Base-by-base conservation (phyloP, 1,284 basidiomycete species). In the Ganoderma meredithae region DNA sequence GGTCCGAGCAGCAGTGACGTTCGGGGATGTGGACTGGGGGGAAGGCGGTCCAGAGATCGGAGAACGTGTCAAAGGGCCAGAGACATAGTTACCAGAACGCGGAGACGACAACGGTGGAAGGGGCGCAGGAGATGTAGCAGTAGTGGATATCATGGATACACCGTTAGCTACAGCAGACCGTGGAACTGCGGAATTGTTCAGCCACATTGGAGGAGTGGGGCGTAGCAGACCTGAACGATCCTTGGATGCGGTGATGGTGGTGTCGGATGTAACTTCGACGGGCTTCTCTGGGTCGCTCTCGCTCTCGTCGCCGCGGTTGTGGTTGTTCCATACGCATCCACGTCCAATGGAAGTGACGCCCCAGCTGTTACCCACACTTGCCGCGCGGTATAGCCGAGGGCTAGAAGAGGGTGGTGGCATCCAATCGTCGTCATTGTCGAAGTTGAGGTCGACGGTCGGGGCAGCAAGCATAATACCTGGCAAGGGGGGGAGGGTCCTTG, bases 281-380 rank as follows among this genome's bases (percentile, higher is more conserved):
- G 62, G 33, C 39, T 66, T 68, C 36, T 72, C 67, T 64, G 60
- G 67, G 68, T 68, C 68, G 68, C 64, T 74, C 62, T 64, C 68
- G 63, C 63, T 69, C 43, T 72, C 68, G 44, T 70, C 72, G 53
- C 72, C 74, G 27, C 81, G 81, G 41, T 82, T 77, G 56, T 81
- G 80, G 69, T 83, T 80, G 55, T 83, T 84, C 91, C 92, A 94
- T 79, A 92, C 84, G 77, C 93, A 93, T n/a, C 93, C 93, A 62
- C 91, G 86, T 25, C 93, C 93, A 59, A 94, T 89, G 43, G 88
- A 92, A 10, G 92, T 94, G 72, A 95, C 92, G 5, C 90, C 90
- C 90, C 91, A 95, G 78, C 92, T 94, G 68, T 86, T 86, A 36
- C 88, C 87, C 56, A 90, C 87, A 72, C 90, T 91, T 44, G 90